Percentiles rank a stretch among this genome's conserved stretches.
These are phyloP conservation scores for Hydnum rufescens DNA, from an alignment of 768 basidiomycete genomes.

Conservation along the genomic window DNA sequence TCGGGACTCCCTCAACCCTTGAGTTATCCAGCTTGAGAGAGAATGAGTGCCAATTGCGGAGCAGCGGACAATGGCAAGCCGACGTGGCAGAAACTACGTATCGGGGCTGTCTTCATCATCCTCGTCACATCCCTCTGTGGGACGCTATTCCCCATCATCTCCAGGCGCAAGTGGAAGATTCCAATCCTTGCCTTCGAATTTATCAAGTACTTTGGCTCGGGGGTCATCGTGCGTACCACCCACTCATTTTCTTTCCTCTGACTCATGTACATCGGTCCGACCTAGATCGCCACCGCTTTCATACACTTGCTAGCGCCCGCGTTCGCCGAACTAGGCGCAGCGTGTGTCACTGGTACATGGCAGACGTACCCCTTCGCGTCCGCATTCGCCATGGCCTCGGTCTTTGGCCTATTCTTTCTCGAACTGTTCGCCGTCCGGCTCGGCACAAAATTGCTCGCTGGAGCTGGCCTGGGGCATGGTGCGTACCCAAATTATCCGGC, in stretches of 20 bases:
- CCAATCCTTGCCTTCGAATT: conserved; percentile 19
- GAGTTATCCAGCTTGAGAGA: background rate
- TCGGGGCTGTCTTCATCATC: conserved; percentile 61
- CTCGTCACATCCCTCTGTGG: conserved; percentile 37
- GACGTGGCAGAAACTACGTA: conserved; percentile 30
- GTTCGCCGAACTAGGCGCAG: conserved; percentile 43
- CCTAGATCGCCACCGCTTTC: conserved; percentile 73
- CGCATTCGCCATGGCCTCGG: conserved; percentile 58
- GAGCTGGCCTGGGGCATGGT: conserved; percentile 27
- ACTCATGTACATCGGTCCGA: background rate
- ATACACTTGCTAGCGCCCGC: conserved; percentile 68
- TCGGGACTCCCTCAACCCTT: background rate
- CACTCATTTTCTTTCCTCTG: background rate
- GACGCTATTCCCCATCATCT: conserved; percentile 52
- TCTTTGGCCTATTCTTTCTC: conserved; percentile 66
- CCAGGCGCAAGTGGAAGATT: conserved; percentile 22
- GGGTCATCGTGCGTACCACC: conserved; percentile 45
- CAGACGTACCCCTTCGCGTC: conserved; percentile 64
- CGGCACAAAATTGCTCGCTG: conserved; percentile 52
- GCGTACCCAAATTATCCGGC: background rate
- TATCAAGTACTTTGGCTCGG: conserved; percentile 80
- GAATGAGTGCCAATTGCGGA: conserved; percentile 1
- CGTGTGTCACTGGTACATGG: conserved; percentile 59
- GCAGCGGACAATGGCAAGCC: conserved; percentile 5
- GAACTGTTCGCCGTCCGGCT: conserved; percentile 78